A percentile compares a stretch with the other conserved stretches of the same genome.
phyloP scores from a whole-genome alignment of 805 yeast genomes.

The Monosporozyma aerobia region DNA sequence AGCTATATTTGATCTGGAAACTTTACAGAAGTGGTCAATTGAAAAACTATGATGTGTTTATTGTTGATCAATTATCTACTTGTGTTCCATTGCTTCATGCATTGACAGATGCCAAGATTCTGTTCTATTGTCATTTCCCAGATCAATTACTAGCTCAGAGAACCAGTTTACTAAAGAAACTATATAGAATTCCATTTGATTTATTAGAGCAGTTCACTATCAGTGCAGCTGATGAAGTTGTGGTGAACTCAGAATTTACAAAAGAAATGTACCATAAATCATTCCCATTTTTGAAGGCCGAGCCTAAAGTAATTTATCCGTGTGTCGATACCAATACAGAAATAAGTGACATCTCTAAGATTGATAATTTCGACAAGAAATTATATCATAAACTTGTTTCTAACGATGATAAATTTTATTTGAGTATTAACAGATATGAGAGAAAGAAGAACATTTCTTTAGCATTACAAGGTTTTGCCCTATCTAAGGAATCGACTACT shows the following conservation, averaged over 20 bases:
- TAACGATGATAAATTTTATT: slow-evolving; percentile 32
- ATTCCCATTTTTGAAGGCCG: slow-evolving; percentile 36
- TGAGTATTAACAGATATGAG: slow-evolving; percentile 86
- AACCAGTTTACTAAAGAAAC: slow-evolving; percentile 41
- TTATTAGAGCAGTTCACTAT: slow-evolving; percentile 75
- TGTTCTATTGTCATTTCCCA: slow-evolving; percentile 95
- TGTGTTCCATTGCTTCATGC: slow-evolving; percentile 59
- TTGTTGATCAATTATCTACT: slow-evolving; percentile 83
- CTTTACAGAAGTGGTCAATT: slow-evolving; percentile 41
- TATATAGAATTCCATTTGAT: slow-evolving; percentile 81
- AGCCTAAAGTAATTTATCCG: slow-evolving; percentile 34
- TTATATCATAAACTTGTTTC: slow-evolving; percentile 12
- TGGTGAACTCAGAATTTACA: slow-evolving; percentile 86
- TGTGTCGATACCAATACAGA: slow-evolving; percentile 54
- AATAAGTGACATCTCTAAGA: slow-evolving; percentile 8
- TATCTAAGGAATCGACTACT: slow-evolving; percentile 23
- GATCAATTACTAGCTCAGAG: slow-evolving; percentile 70
- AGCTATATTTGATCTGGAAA: slow-evolving; percentile 50
- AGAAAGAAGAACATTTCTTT: slow-evolving; percentile 71
- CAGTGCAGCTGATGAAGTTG: slow-evolving; percentile 62
- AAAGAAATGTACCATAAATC: slow-evolving; percentile 56
- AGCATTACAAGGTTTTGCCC: slow-evolving; percentile 62
- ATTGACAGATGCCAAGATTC: slow-evolving; percentile 37
- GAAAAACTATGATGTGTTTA: slow-evolving; percentile 52
- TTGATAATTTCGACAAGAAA: slow-evolving; percentile 11